Base-by-base conservation (phyloP, 2,329 filamentous ascomycete species). In the Botrytis elliptica region DNA sequence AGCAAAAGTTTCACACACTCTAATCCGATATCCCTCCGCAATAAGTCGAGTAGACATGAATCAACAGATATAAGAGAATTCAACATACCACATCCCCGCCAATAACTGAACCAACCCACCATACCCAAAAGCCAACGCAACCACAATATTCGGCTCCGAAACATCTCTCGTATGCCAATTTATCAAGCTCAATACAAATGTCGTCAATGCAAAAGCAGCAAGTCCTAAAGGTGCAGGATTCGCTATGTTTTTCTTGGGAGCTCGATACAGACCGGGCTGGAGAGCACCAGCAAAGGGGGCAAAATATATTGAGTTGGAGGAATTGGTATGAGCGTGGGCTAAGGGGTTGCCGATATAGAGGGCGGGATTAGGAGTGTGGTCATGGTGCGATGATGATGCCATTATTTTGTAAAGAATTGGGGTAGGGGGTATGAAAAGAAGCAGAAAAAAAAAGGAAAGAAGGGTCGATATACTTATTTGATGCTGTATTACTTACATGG, bases 1-100 rank as follows among this genome's bases (percentile, higher is more conserved):
- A 55, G 52, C 25, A 0, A 55, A 55, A 29, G 6, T 7, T 55
- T 12, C 14, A 3, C 12, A 55, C 6, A 55, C 6, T 55, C 25
- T 0, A 8, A 29, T 16, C 25, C 25, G 2, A n/a, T 14, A 1
- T n/a, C 0, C 1, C 49, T n/a, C 25, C 0, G 4, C 22, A n/a
- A 16, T 55, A 1, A 5, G 14, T n/a, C 3, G 46, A 49, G 16
- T n/a, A 3, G 12, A 5, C 25, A 55, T 16, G 2, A 52, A 14
- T 12, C 49, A 52, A 25, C 25, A 55, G 12, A 55, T 16, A 29
- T 3, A 29, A 55, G 6, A n/a, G 18, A 29, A 16, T 3, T 3
- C 4, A 29, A n/a, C 52, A 55, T 55, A 55, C 52, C 52, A 55
- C 52, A 55, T 55, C 12, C 52, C 52, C 12, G 52, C 52, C n/a